Percentiles rank a stretch among this genome's conserved stretches.
These are phyloP conservation scores for Tetratostichococcus sp. DNA, from an alignment of 139 green algal species.

Conservation along the genomic window DNA sequence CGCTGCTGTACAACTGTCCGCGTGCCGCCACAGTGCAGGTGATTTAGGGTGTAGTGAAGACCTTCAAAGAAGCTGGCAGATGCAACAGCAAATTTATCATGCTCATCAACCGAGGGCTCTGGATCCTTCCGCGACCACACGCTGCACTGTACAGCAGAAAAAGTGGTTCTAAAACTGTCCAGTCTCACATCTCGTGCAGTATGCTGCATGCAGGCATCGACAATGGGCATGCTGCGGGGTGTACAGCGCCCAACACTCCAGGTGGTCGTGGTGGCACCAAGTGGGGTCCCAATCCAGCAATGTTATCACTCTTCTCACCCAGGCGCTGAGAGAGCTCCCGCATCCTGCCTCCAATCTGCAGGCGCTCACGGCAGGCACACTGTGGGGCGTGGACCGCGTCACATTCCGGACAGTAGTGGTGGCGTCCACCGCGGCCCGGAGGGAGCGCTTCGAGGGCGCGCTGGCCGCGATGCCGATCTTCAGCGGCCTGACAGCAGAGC, in stretches of 20 bases:
- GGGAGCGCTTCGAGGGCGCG: slow-evolving; percentile 18
- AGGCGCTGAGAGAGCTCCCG: background rate
- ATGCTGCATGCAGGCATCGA: background rate
- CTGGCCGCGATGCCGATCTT: slow-evolving; percentile 28
- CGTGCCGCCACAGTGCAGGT: slow-evolving; percentile 45
- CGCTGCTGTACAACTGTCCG: slow-evolving; percentile 62
- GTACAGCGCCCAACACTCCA: slow-evolving; percentile 45
- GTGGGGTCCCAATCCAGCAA: no score
- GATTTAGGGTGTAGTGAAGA: background rate
- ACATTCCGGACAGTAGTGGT: slow-evolving; percentile 49
- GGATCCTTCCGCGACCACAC: no score
- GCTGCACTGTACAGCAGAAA: no score
- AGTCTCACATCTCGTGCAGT: no score
- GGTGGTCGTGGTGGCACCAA: slow-evolving; percentile 34
- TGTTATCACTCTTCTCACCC: no score
- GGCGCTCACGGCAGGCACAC: slow-evolving; percentile 29
- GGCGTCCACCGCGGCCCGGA: slow-evolving; percentile 22
- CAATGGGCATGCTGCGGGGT: slow-evolving; percentile 39
- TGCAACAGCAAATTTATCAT: no score
- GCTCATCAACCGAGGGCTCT: no score
- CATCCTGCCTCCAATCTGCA: slow-evolving; percentile 6
- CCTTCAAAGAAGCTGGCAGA: no score
- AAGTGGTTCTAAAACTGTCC: no score
- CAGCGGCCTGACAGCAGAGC: slow-evolving; percentile 13
- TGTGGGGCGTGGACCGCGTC: slow-evolving; percentile 46